These are phyloP conservation scores for Kazachstania taianensis DNA, from an alignment of 805 yeast genomes.

Conservation along the genomic window DNA sequence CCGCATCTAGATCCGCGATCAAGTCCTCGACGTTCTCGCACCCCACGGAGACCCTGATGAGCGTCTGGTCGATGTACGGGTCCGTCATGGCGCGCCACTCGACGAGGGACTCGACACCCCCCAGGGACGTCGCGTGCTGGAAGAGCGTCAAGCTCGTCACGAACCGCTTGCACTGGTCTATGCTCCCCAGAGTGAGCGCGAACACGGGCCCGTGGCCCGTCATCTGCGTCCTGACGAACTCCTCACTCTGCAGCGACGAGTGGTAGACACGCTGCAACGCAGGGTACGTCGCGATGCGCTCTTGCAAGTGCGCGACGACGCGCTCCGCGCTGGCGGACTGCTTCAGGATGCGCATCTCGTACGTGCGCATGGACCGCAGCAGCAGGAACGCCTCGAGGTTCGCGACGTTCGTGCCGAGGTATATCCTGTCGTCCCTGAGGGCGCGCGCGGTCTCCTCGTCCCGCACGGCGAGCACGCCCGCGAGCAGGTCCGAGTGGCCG, in stretches of 20 bases:
- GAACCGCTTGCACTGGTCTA: slow-evolving; percentile 47
- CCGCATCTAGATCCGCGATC: slow-evolving; percentile 60
- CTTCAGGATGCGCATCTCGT: slow-evolving; percentile 54
- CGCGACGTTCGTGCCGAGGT: slow-evolving; percentile 70
- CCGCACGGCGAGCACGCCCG: slow-evolving; percentile 70
- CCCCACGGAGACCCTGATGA: slow-evolving; percentile 73
- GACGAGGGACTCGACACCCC: slow-evolving; percentile 83
- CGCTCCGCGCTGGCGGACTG: slow-evolving; percentile 56
- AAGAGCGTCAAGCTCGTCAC: slow-evolving; percentile 61
- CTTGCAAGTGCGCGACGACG: slow-evolving; percentile 49
- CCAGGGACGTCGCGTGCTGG: slow-evolving; percentile 87
- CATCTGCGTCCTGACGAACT: slow-evolving; percentile 58
- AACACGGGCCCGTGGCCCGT: slow-evolving; percentile 67
- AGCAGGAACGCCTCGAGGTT: slow-evolving; percentile 68
- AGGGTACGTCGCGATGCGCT: slow-evolving; percentile 37
- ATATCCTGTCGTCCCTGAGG: slow-evolving; percentile 53
- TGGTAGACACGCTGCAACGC: slow-evolving; percentile 49
- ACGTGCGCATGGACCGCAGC: slow-evolving; percentile 73
- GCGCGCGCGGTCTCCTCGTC: slow-evolving; percentile 35
- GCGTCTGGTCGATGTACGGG: slow-evolving; percentile 39
- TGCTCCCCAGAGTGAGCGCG: slow-evolving; percentile 43
- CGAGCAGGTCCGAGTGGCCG: slow-evolving; percentile 87
- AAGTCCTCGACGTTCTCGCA: slow-evolving; percentile 69
- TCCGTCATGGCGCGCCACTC: slow-evolving; percentile 86
- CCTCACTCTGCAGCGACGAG: slow-evolving; percentile 64